A percentile compares a stretch with the other conserved stretches of the same genome.
These are phyloP conservation scores for Boletus semigastroideus DNA, from an alignment of 1,284 basidiomycete species.

Conservation along the genomic window DNA sequence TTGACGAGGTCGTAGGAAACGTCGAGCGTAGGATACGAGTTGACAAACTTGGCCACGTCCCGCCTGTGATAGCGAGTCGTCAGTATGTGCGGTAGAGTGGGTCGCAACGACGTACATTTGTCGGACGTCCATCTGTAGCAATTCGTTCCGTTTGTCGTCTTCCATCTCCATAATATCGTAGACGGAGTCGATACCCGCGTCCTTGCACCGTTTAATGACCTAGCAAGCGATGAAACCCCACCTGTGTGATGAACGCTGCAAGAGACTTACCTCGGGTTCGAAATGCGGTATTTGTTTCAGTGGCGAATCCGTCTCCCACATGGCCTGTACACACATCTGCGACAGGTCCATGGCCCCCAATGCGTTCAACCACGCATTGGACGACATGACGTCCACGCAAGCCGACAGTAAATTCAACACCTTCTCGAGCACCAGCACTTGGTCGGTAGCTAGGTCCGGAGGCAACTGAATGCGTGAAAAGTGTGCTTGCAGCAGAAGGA, in stretches of 20 bases:
- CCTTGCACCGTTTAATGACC: slow-evolving; percentile 85
- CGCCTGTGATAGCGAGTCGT: slow-evolving; percentile 47
- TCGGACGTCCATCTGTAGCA: slow-evolving; percentile 82
- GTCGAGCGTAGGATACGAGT: slow-evolving; percentile 92
- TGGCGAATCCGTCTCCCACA: slow-evolving; percentile 96
- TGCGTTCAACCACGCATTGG: slow-evolving; percentile 92
- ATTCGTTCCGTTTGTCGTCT: slow-evolving; percentile 79
- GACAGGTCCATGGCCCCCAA: slow-evolving; percentile 97
- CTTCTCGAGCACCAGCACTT: slow-evolving; percentile 84
- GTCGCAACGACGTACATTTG: slow-evolving; percentile 69
- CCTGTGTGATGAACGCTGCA: not conserved
- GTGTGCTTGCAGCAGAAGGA: slow-evolving; percentile 95
- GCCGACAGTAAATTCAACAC: slow-evolving; percentile 89
- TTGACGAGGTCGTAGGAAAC: slow-evolving; percentile 81
- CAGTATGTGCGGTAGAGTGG: slow-evolving; percentile 9
- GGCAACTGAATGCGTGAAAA: slow-evolving; percentile 92
- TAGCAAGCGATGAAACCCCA: slow-evolving; percentile 28
- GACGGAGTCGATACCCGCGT: slow-evolving; percentile 78
- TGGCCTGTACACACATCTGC: slow-evolving; percentile 99
- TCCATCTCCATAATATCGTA: slow-evolving; percentile 98
- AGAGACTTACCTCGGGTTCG: slow-evolving; percentile 64
- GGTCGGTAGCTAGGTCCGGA: slow-evolving; percentile 91
- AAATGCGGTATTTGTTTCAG: slow-evolving; percentile 97
- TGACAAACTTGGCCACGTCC: slow-evolving; percentile 91
- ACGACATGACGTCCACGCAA: slow-evolving; percentile 97